Evolutionary conservation across 148 eudicot species (phyloP), one percentile per base, ranked within the genome.

Genomic region (Cornus controversa): DNA sequence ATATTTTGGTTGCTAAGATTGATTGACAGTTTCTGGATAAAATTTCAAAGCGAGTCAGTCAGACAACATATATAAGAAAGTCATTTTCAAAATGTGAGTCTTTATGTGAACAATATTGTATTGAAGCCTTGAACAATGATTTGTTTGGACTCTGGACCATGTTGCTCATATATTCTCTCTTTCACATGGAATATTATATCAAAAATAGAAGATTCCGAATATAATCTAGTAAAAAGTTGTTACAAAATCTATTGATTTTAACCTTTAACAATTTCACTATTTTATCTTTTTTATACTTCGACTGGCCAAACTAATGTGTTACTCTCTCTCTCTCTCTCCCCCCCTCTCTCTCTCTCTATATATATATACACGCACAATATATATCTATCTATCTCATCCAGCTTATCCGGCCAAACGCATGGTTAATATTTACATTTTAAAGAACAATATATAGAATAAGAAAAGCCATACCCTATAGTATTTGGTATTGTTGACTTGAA

Each of bases 41-140:
- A 50, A 50, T 50, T 16, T 50, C 20, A 0, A 50, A 50, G 45
- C 6, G 8, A 40, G 1, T 50, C 2, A 50, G 57, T 15, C 57
- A 16, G 15, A 15, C 57, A 13, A 13, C 18, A 50, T n/a, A n/a
- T n/a, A n/a, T 50, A 16, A 50, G 3, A 72, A 66, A 53, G 81
- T 79, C 72, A 66, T 66, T 66, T 65, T 66, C 81, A 66, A 66
- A 65, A 66, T 72, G 20, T 34, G 57, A 20, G 18, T 50, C 42
- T 60, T 72, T 66, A 66, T 22, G 14, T 54, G 47, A 73, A 2
- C 64, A 73, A 36, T 66, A 73, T 79, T 65, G 37, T 24, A 27
- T 24, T 66, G 81, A 36, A 54, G 57, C 77, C 67, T 74, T 79
- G 66, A 24, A 53, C 24, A 2, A 6, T 58, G 25, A 72, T 37